Evolutionary conservation across 441 rosid species (phyloP).

Genomic region (Eugenia klotzschiana): DNA sequence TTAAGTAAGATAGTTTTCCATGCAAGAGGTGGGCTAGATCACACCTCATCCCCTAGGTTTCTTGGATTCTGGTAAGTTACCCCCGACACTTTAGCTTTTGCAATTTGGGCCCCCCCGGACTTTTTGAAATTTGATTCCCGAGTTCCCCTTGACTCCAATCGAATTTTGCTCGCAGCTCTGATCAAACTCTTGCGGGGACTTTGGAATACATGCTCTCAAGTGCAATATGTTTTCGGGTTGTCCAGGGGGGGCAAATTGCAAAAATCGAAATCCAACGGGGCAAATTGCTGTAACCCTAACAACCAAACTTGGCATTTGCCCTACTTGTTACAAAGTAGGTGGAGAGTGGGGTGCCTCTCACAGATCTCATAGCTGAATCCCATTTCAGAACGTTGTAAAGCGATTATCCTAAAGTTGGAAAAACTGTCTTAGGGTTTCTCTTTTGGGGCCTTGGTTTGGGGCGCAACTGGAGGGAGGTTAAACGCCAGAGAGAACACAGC

Average conservation of each 20-base stretch:
- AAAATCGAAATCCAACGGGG: background rate
- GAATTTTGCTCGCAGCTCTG: too few relatives aligned
- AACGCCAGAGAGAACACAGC: background rate
- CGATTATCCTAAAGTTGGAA: background rate
- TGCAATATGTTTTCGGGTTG: too few relatives aligned
- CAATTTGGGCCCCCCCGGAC: too few relatives aligned
- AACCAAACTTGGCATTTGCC: background rate
- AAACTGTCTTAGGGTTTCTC: background rate
- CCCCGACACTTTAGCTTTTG: too few relatives aligned
- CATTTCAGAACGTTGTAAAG: background rate
- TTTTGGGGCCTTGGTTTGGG: background rate
- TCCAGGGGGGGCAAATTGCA: background rate
- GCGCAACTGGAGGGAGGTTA: background rate
- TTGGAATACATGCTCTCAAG: too few relatives aligned
- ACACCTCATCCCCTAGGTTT: too few relatives aligned
- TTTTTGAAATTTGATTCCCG: too few relatives aligned
- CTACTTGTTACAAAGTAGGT: background rate
- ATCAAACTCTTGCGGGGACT: fast-evolving
- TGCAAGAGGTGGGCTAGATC: too few relatives aligned
- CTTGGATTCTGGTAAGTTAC: too few relatives aligned
- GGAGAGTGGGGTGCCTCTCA: background rate
- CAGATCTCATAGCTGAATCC: background rate
- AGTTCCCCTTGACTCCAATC: too few relatives aligned
- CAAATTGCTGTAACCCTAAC: background rate
- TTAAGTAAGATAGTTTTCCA: too few relatives aligned